Evolutionary conservation across 805 yeast genomes (phyloP).

Genomic region (Candida loeiensis): DNA sequence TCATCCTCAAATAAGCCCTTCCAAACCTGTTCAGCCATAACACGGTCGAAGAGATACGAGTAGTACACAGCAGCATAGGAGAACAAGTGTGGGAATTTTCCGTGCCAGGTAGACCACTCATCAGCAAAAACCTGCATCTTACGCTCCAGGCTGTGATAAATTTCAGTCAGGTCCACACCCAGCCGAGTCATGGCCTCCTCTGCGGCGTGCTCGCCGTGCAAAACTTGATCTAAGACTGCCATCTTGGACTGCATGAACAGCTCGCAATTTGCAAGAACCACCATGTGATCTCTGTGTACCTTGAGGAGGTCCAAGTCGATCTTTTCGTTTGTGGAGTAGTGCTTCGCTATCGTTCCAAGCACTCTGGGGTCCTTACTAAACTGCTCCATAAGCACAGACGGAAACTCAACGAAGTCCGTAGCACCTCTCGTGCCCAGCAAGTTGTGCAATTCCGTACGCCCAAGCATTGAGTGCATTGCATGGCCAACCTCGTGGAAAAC

Average conservation of each 20-base stretch:
- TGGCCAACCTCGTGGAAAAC: constrained; percentile 98
- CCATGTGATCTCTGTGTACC: constrained; percentile 49
- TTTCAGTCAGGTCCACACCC: constrained; percentile 51
- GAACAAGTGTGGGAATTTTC: constrained; percentile 87
- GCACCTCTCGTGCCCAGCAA: constrained; percentile 93
- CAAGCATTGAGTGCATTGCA: constrained; percentile 97
- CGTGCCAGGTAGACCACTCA: constrained; percentile 79
- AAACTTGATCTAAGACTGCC: constrained; percentile 81
- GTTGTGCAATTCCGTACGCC: constrained; percentile 84
- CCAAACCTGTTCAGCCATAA: constrained; percentile 88
- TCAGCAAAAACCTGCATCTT: constrained; percentile 63
- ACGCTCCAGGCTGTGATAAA: constrained; percentile 66
- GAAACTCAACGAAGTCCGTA: constrained; percentile 94
- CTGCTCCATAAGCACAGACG: constrained; percentile 93
- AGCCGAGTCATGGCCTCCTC: constrained; percentile 12
- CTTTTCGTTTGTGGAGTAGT: constrained; percentile 61
- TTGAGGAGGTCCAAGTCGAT: constrained; percentile 50
- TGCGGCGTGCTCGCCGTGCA: constrained; percentile 50
- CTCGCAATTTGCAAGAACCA: constrained; percentile 63
- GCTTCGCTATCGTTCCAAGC: constrained; percentile 65
- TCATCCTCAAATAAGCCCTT: constrained; percentile 61
- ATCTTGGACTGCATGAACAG: constrained; percentile 82
- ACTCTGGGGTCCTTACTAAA: constrained; percentile 84
- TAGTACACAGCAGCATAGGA: constrained; percentile 95
- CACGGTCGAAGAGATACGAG: constrained; percentile 86